Evolutionary conservation across 768 basidiomycete species (phyloP).

Genomic region (Cyclocybe cylindracea): DNA sequence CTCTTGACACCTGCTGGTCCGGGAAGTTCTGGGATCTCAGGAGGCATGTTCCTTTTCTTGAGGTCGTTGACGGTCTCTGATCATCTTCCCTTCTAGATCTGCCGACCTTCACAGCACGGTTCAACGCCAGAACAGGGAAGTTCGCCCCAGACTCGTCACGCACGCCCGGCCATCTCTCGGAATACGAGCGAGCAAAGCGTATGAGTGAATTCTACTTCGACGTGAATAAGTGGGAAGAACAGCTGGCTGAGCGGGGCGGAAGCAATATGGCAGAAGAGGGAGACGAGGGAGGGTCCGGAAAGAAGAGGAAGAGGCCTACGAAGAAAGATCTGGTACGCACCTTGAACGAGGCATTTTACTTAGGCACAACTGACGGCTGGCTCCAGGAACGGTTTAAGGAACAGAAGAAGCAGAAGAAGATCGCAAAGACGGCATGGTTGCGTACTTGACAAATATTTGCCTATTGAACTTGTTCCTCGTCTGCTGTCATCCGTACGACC

Average conservation of each 20-base stretch:
- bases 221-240: slow-evolving; percentile 74
- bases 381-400: slow-evolving; percentile 80
- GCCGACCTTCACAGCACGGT: slow-evolving; percentile 64
- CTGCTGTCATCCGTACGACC: too few species aligned
- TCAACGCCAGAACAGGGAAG: slow-evolving; percentile 80
- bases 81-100: slow-evolving; percentile 24
- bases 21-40: slow-evolving; percentile 27
- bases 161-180: slow-evolving; percentile 75
- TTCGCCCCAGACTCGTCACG: slow-evolving; percentile 69
- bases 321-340: slow-evolving; percentile 82
- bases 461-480: too few species aligned
- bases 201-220: slow-evolving; percentile 93
- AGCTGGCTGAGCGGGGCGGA: slow-evolving; percentile 53
- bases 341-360: background rate
- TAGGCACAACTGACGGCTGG: slow-evolving; percentile 5
- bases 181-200: slow-evolving; percentile 78
- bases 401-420: slow-evolving; percentile 79
- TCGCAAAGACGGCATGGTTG: slow-evolving; percentile 87
- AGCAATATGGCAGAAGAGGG: slow-evolving; percentile 35
- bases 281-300: slow-evolving; percentile 52
- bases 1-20: slow-evolving; percentile 42
- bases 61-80: background rate
- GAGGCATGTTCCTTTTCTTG: slow-evolving; percentile 17
- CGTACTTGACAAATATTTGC: slow-evolving; percentile 47
- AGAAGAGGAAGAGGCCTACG: slow-evolving; percentile 75